Percentiles rank a stretch among this genome's conserved stretches.
phyloP scores from a whole-genome alignment of 192 early-diverging fungal genomes.

The Glomus cerebriforme region DNA sequence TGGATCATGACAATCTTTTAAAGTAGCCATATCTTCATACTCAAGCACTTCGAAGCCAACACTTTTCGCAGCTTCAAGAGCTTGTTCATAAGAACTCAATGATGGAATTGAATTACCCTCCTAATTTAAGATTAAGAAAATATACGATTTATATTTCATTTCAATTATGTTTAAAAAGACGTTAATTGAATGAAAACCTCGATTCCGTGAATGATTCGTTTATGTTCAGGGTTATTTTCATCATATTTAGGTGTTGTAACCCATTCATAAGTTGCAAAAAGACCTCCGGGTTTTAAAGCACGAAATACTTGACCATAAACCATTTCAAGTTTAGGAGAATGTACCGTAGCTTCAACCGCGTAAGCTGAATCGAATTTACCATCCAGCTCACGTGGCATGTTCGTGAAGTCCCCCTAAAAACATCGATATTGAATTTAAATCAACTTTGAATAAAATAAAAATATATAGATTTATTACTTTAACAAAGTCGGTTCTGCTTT shows the following conservation, averaged over 20 bases:
- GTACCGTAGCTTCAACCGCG: slow-evolving; percentile 88
- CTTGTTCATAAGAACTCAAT: slow-evolving; percentile 67
- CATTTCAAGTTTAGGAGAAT: slow-evolving; percentile 77
- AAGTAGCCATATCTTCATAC: slow-evolving; percentile 58
- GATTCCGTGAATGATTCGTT: slow-evolving; percentile 74
- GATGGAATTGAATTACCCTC: slow-evolving; percentile 85
- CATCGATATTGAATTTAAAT: not conserved
- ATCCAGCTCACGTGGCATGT: slow-evolving; percentile 77
- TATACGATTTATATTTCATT: not conserved
- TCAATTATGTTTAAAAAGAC: too few relatives aligned
- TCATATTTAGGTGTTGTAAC: slow-evolving; percentile 84
- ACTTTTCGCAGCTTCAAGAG: slow-evolving; percentile 70
- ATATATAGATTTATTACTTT: slow-evolving; percentile 56
- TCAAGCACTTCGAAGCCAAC: slow-evolving; percentile 82
- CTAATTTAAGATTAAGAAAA: slow-evolving; percentile 19
- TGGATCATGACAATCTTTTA: slow-evolving; percentile 50
- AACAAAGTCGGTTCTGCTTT: slow-evolving; percentile 57
- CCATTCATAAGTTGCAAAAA: slow-evolving; percentile 92
- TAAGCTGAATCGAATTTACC: slow-evolving; percentile 81
- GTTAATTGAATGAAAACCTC: slow-evolving; percentile 51
- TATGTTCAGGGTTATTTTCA: slow-evolving; percentile 67
- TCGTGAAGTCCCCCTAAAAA: slow-evolving; percentile 55
- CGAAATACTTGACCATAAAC: slow-evolving; percentile 86
- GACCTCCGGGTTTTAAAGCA: slow-evolving; percentile 84
- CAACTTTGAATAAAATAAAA: not conserved